Percentiles rank a stretch among this genome's conserved stretches.
These are phyloP conservation scores for Mycocentrospora acerina DNA, from an alignment of 2,329 filamentous ascomycete species.

Conservation along the genomic window DNA sequence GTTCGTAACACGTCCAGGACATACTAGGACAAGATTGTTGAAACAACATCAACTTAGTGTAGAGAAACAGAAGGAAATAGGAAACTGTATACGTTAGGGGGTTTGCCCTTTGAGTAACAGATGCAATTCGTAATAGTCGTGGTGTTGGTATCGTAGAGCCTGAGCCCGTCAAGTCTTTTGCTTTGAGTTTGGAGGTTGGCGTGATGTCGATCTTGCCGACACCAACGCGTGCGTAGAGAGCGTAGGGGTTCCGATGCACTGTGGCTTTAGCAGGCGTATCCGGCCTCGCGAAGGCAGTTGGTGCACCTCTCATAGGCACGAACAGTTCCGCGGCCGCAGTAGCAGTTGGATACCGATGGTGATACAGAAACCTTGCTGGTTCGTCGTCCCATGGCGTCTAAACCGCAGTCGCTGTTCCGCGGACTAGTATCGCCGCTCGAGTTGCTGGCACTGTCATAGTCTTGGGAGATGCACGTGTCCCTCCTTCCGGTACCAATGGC, in stretches of 20 bases:
- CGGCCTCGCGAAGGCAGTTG: constrained; percentile 45
- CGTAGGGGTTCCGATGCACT: background rate
- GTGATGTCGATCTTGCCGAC: constrained; percentile 2
- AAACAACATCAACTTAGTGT: background rate
- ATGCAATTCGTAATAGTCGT: constrained; percentile 1
- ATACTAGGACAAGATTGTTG: background rate
- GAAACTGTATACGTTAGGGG: background rate
- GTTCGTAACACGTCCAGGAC: background rate
- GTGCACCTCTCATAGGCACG: constrained; percentile 47
- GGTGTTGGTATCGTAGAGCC: constrained; percentile 4
- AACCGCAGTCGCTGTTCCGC: constrained; percentile 48
- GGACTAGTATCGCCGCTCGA: constrained; percentile 60
- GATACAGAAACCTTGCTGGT: constrained; percentile 39
- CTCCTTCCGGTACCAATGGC: constrained; percentile 63
- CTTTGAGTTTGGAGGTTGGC: background rate
- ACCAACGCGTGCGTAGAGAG: background rate
- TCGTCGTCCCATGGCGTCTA: constrained; percentile 40
- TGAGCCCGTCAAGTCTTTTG: background rate
- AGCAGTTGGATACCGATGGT: constrained; percentile 30
- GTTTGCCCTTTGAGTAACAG: constrained; percentile 8
- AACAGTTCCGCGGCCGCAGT: constrained; percentile 43
- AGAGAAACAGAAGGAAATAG: background rate
- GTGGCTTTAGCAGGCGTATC: constrained; percentile 29
- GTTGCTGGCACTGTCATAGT: constrained; percentile 54
- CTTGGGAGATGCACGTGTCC: constrained; percentile 49